Evolutionary conservation across 2,329 filamentous ascomycete species (phyloP), one percentile per base, ranked within the genome.

Genomic region (Pezizomycotina sp.): DNA sequence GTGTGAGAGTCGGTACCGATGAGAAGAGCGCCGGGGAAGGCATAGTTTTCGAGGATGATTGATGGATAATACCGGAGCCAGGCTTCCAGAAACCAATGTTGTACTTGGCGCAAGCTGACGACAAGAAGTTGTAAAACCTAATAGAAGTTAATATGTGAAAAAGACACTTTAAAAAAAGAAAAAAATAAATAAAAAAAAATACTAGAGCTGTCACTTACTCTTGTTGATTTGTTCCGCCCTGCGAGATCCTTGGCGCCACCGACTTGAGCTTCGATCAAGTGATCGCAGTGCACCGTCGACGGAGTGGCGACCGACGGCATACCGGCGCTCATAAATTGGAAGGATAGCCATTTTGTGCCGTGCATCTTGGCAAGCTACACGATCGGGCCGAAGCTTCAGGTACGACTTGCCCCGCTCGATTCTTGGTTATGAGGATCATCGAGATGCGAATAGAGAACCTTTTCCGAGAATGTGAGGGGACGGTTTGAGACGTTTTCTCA

Each of bases 31-130:
- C 89, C 89, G 49, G 89, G 89, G 77, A 95, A 95, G 60, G 84
- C 84, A 61, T 95, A 95, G 71, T 95, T 95, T 68, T 98, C 89
- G 42, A 95, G 73, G 47, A 95, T 64, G 57, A 95, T 95, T 95
- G 89, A 67, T 98, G 89, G 54, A 98, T 98, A 60, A 95, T 98
- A 70, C 89, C 89, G 58, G 86, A 93, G 53, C 89, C 89, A 49
- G 89, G 89, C 62, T 73, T 82, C 89, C 89, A 98, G 77, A 95
- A 95, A 68, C 89, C 89, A 60, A 95, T 95, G 71, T 95, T 86
- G 71, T 95, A 98, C 69, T 95, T 98, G 57, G 84, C 84, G 60
- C 86, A 95, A 49, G 86, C 79, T 47, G 76, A 75, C 45, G 83
- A 72, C 57, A 98, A 66, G 71, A 98, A 98, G 64, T 95, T 79